A percentile compares a stretch with the other conserved stretches of the same genome.
phyloP scores from a whole-genome alignment of 768 basidiomycete species.

The Podaxis rugospora region DNA sequence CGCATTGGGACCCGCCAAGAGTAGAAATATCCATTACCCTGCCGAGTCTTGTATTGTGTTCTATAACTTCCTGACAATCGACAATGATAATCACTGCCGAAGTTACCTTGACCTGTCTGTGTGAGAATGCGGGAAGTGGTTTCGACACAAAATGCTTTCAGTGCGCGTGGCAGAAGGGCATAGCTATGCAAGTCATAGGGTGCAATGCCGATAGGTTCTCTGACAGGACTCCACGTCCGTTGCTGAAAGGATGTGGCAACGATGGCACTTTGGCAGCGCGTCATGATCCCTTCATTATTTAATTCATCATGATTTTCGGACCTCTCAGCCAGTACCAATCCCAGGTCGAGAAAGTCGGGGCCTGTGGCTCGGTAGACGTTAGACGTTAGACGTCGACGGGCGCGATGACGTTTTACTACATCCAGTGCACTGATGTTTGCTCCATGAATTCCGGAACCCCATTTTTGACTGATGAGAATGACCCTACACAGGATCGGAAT shows the following conservation, averaged over 20 bases:
- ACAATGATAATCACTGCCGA: background rate
- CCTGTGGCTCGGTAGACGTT: background rate
- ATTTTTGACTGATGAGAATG: slow-evolving; percentile 7
- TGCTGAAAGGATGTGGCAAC: slow-evolving; percentile 7
- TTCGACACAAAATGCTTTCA: background rate
- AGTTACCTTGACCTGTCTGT: background rate
- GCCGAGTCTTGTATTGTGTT: background rate
- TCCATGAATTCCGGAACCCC: background rate
- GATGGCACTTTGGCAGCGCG: background rate
- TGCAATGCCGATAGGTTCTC: background rate
- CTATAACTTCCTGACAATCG: background rate
- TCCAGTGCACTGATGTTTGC: background rate
- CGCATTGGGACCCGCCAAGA: background rate
- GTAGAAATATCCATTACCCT: background rate
- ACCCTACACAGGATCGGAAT: background rate
- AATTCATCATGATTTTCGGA: background rate
- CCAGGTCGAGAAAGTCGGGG: background rate
- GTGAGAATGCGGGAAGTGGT: background rate
- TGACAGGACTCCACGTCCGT: background rate
- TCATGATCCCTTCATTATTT: background rate
- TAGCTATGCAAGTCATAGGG: background rate
- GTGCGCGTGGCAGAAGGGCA: no score
- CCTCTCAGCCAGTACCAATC: background rate
- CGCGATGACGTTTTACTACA: background rate
- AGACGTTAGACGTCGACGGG: background rate